Evolutionary conservation across 2,329 filamentous ascomycete species (phyloP), one percentile per base, ranked within the genome.

Genomic region (Fusarium cyanostomum): DNA sequence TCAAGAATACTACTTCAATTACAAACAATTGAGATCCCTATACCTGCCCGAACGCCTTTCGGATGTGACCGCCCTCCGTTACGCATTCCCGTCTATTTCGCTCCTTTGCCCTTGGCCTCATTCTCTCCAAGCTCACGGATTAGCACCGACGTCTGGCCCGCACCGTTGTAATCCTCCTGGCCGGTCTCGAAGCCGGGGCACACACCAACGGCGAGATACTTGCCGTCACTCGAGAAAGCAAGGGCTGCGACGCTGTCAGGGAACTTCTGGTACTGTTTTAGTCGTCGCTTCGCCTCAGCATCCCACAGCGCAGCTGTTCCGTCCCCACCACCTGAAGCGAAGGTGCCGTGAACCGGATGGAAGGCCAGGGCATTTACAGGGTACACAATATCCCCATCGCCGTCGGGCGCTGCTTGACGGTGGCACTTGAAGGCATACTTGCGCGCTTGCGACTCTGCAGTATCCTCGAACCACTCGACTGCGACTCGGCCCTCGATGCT

Each of bases 381-480:
- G 72, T 94, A 97, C 4, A 97, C 92, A 5, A 97, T 84, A 71
- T 97, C 94, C 27, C 83, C 87, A 34, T 85, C 84, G 9, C 84
- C 83, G 35, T 89, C 84, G 2, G 86, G 78, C 9, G 82, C 83
- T 2, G 88, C 84, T 75, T 96, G 92, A 5, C 95, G 87, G 78
- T 99, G 95, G 78, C 95, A 99, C 78, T 99, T 99, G 86, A 99
- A 99, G 12, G 95, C 95, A 76, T 98, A 99, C 77, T 97, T 98
- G 67, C 94, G 87, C 34, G 91, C 90, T 79, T 98, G 94, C 5
- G 91, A 94, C 75, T 94, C 91, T 37, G 88, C 82, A 6, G 88
- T 92, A 13, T 95, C 92, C 73, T 98, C 95, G 75, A 99, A 98
- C 92, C 94, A 98, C 77, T 99, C 95, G 1, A 99, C 95, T 0